These are phyloP conservation scores for Fragaria iinumae DNA, from an alignment of 306 rosid genomes.

Conservation along the genomic window DNA sequence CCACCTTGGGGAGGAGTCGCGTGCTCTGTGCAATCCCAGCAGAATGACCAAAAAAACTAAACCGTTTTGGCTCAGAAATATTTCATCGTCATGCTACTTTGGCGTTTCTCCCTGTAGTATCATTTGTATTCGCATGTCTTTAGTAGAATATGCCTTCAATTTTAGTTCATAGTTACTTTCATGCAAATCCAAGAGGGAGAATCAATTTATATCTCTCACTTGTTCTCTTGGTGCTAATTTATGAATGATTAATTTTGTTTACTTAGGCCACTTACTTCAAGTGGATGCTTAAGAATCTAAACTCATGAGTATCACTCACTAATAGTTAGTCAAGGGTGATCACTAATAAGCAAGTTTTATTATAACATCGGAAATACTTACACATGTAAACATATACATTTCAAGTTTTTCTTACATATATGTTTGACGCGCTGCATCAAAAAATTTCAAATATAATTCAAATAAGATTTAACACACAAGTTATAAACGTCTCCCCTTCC, in stretches of 20 bases:
- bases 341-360: no score
- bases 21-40: constrained; percentile 3
- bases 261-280: neutral
- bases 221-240: neutral
- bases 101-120: neutral
- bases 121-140: neutral
- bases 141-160: neutral
- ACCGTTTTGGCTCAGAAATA: neutral
- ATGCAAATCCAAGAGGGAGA: neutral
- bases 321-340: neutral
- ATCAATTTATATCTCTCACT: neutral
- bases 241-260: neutral
- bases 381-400: no score
- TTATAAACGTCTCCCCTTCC: no score
- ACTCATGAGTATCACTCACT: neutral
- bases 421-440: no score
- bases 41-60: neutral
- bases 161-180: neutral
- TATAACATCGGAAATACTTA: no score
- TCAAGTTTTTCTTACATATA: no score
- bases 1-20: neutral
- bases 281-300: neutral
- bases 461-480: no score
- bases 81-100: neutral
- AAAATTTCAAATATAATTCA: no score